Evolutionary conservation across 129 eudicot species (phyloP), one percentile per base, ranked within the genome.

Genomic region (Mikania micrantha): DNA sequence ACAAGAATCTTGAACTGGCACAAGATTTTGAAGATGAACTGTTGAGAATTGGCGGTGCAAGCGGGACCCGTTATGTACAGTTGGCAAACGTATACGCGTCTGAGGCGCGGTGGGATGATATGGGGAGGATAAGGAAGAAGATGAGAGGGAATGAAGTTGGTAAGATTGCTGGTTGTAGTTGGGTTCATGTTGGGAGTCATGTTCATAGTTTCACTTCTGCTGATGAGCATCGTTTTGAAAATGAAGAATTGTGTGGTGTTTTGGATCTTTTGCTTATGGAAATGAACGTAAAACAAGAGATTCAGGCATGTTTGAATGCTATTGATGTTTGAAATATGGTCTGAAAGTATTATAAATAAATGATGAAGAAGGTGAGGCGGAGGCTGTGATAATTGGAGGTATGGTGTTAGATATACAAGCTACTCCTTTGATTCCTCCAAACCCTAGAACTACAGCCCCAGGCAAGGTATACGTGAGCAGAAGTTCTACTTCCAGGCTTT

Each of bases 361-460:
- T 16, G 58, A 31, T 25, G 32, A 67, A 74, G 77, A 71, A 60
- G 77, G 20, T 64, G 82, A 54, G 29, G 86, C 44, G 29, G 81
- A 61, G 63, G 79, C 87, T 3, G 95, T 93, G 44, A 82, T 93
- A n/a, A 93, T 93, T 9, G 99, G 99, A 8, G 99, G 96, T 9
- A 93, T 93, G 99, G 96, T 93, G 63, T 82, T 89, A 73, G 99
- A 93, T 60, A 85, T 93, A 29, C 81, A 88, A 21, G 95, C 95
- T 16, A 86, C 85, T 70, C 86, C 96, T 76, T 82, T 85, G 3
- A 27, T 79, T 3, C 44, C 70, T 58, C 79, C 86, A 60, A 85
- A 78, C 69, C 89, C 95, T 56, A 80, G 91, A 70, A 84, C 88
- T 32, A 89, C 99, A 38, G 71, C 92, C 69, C 99, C 95, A 62